Percentiles rank a stretch among this genome's conserved stretches.
phyloP scores from a whole-genome alignment of 768 basidiomycete genomes.

The Suillus alpinus region DNA sequence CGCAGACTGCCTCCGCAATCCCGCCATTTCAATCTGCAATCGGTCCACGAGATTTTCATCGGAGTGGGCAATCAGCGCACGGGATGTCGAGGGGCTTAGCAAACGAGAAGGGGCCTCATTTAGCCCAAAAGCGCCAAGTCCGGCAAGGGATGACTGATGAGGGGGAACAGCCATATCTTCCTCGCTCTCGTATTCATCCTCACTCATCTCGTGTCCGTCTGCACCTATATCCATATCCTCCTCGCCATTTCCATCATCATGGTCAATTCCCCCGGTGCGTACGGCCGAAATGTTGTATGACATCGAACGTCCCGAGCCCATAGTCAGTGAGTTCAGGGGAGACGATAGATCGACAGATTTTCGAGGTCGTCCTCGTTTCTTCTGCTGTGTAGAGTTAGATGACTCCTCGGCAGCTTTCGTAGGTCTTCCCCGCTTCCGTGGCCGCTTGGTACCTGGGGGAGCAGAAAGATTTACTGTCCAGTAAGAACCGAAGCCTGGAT shows the following conservation, averaged over 20 bases:
- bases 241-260: constrained; percentile 38
- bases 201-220: constrained; percentile 42
- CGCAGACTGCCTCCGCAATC: constrained; percentile 61
- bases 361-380: constrained; percentile 41
- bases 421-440: constrained; percentile 71
- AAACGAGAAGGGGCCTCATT: constrained; percentile 39
- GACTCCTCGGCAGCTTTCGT: constrained; percentile 40
- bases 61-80: constrained; percentile 23
- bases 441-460: constrained; percentile 84
- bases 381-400: constrained; percentile 23
- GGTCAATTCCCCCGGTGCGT: constrained; percentile 20
- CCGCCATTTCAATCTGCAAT: constrained; percentile 63
- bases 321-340: constrained; percentile 15
- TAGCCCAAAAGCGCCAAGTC: constrained; percentile 36
- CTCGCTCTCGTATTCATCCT: constrained; percentile 63
- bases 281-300: constrained; percentile 25
- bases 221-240: constrained; percentile 36
- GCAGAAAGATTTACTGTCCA: constrained; percentile 87
- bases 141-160: constrained; percentile 38
- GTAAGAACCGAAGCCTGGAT: constrained; percentile 85
- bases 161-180: constrained; percentile 54
- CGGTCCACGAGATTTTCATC: constrained; percentile 53
- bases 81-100: constrained; percentile 34
- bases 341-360: constrained; percentile 22
- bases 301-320: constrained; percentile 17